Percentiles rank a stretch among this genome's conserved stretches.
Evolutionary conservation across 78 protist genomes (phyloP).

Genomic region (Planoprotostelium fungivorum): DNA sequence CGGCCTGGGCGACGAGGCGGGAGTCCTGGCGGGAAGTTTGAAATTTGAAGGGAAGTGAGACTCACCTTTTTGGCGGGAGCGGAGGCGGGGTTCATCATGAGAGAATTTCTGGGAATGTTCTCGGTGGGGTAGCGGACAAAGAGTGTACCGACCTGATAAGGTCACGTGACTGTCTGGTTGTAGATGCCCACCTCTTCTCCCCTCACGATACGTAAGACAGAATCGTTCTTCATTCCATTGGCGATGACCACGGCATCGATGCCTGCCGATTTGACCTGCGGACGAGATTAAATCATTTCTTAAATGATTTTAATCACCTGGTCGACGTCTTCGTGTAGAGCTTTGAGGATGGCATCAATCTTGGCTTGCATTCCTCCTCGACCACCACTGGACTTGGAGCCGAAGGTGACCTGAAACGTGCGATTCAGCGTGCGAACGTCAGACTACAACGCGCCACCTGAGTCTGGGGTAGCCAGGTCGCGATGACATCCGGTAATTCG

Average conservation of each 20-base stretch:
- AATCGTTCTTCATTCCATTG: not conserved
- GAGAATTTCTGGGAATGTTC: not conserved
- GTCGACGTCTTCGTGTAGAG: constrained; percentile 6
- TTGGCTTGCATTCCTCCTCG: constrained; percentile 68
- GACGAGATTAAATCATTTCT: not conserved
- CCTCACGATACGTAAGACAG: not conserved
- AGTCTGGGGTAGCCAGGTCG: not conserved
- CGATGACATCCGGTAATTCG: constrained; percentile 7
- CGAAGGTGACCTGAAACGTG: not conserved
- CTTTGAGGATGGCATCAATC: constrained; percentile 28
- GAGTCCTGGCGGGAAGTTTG: not conserved
- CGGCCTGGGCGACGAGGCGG: not conserved
- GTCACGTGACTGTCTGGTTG: not conserved
- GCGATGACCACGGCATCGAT: constrained; percentile 22
- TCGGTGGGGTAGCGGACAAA: not conserved
- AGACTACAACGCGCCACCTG: too few species aligned
- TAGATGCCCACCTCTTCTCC: constrained; percentile 29
- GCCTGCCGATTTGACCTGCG: not conserved
- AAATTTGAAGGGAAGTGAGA: too few species aligned
- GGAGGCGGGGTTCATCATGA: not conserved
- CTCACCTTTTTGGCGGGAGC: too few species aligned
- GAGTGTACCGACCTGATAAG: not conserved
- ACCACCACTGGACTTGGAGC: constrained; percentile 14
- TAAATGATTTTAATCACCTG: not conserved
- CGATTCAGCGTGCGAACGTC: constrained; percentile 10